phyloP scores from a whole-genome alignment of 768 basidiomycete species.

The Ramaria sp. region DNA sequence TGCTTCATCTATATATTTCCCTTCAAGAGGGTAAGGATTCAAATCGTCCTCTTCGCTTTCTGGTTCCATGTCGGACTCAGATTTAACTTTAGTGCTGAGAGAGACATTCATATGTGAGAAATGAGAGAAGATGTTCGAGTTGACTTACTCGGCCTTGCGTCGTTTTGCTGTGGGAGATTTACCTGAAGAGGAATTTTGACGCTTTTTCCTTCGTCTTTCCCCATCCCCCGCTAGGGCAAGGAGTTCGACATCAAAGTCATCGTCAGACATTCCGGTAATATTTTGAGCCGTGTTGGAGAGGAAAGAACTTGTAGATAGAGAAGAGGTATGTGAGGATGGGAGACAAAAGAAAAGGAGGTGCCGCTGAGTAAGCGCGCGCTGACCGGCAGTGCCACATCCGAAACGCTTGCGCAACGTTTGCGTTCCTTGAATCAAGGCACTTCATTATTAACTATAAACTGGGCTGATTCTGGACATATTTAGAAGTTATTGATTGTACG shows the following conservation, averaged over 20 bases:
- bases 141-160: constrained; percentile 63
- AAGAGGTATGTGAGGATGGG: too few relatives aligned
- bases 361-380: too few relatives aligned
- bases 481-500: too few relatives aligned
- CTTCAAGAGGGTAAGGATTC: constrained; percentile 84
- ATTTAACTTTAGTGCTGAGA: constrained; percentile 18
- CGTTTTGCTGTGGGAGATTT: constrained; percentile 45
- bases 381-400: too few relatives aligned
- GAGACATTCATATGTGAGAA: constrained; percentile 25
- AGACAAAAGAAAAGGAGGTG: too few relatives aligned
- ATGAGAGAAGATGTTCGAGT: constrained; percentile 8
- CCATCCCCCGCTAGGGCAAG: constrained; percentile 68
- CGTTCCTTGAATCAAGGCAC: too few relatives aligned
- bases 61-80: constrained; percentile 49
- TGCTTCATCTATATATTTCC: constrained; percentile 76
- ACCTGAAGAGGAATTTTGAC: constrained; percentile 27
- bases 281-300: too few relatives aligned
- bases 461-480: too few relatives aligned
- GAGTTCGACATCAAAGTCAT: constrained; percentile 45
- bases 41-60: constrained; percentile 42
- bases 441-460: too few relatives aligned
- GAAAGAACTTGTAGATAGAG: too few relatives aligned
- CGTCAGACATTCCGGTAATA: constrained; percentile 5
- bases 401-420: too few relatives aligned
- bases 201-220: constrained; percentile 55